Percentiles rank a stretch among this genome's conserved stretches.
These are phyloP conservation scores for Pyrenochaeta sp. DNA, from an alignment of 2,329 filamentous ascomycete species.

Conservation along the genomic window DNA sequence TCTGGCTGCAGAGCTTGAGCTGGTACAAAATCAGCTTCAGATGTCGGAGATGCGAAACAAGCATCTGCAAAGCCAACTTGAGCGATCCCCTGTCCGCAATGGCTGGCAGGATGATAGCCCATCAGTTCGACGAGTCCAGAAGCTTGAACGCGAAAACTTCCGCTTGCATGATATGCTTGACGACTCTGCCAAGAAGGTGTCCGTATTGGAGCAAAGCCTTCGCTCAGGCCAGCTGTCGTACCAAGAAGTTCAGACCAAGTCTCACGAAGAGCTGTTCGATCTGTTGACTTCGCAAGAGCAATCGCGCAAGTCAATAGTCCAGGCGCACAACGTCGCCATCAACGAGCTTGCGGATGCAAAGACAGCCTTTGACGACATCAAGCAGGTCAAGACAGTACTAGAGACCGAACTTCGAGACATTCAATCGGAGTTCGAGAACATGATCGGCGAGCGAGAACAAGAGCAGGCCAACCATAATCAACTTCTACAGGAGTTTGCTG, in stretches of 20 bases:
- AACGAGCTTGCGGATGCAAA: slow-evolving; percentile 88
- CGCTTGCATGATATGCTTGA: slow-evolving; percentile 93
- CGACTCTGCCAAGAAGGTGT: slow-evolving; percentile 92
- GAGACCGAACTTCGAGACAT: slow-evolving; percentile 89
- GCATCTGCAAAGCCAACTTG: slow-evolving; percentile 87
- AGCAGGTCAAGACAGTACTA: slow-evolving; percentile 77
- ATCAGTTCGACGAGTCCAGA: slow-evolving; percentile 81
- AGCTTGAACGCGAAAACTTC: slow-evolving; percentile 91
- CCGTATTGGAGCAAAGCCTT: slow-evolving; percentile 84
- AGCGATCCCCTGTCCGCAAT: slow-evolving; percentile 72
- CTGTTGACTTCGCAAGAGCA: slow-evolving; percentile 93
- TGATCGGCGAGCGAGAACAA: slow-evolving; percentile 80
- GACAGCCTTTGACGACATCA: slow-evolving; percentile 83
- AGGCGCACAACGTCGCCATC: slow-evolving; percentile 85
- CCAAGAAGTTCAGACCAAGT: slow-evolving; percentile 90
- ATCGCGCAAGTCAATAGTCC: slow-evolving; percentile 79
- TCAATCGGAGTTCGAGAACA: slow-evolving; percentile 82
- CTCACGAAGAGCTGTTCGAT: slow-evolving; percentile 92
- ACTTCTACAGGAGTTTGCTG: slow-evolving; percentile 88
- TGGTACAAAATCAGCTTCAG: slow-evolving; percentile 92
- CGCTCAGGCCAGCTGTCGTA: slow-evolving; percentile 87
- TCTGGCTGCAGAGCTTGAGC: slow-evolving; percentile 86
- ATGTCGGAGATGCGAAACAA: slow-evolving; percentile 94
- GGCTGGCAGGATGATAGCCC: slow-evolving; percentile 76
- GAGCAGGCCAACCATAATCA: slow-evolving; percentile 88